Evolutionary conservation across 306 rosid species (phyloP).

Genomic region (Trifolium repens): DNA sequence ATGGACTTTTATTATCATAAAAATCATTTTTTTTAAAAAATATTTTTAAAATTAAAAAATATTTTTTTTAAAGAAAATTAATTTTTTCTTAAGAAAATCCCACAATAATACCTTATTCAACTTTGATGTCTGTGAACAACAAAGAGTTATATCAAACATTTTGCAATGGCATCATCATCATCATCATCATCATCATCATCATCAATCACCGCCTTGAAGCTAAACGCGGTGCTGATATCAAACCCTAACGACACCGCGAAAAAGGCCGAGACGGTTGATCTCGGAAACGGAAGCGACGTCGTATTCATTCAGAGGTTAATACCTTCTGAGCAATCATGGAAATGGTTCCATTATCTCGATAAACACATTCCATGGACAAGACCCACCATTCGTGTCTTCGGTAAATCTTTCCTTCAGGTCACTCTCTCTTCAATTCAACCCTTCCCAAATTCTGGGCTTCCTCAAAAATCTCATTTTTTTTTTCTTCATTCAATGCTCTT

Average conservation of each 20-base stretch:
- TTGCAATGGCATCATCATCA: not conserved
- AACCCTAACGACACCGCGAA: conserved; percentile 43
- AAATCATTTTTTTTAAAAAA: no score
- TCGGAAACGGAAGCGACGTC: conserved; percentile 82
- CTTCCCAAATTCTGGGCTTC: not conserved
- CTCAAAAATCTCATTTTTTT: conserved; percentile 23
- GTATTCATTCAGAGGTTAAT: conserved; percentile 60
- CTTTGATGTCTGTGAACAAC: no score
- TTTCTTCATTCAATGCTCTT: not conserved
- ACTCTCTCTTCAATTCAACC: conserved; percentile 18
- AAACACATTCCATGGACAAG: conserved; percentile 76
- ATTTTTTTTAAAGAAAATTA: no score
- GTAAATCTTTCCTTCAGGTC: conserved; percentile 73
- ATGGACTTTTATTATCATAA: no score
- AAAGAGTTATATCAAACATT: not conserved
- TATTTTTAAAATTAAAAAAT: no score
- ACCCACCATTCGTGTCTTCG: conserved; percentile 89
- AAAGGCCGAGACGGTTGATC: conserved; percentile 54
- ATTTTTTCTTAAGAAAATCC: no score
- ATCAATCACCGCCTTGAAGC: conserved; percentile 59
- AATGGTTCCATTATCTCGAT: conserved; percentile 74
- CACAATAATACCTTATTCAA: no score
- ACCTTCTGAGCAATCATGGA: conserved; percentile 70
- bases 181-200: not conserved
- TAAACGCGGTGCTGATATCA: conserved; percentile 45